Evolutionary conservation across 768 basidiomycete genomes (phyloP), one percentile per base, ranked within the genome.

Genomic region (Porpolomopsis calyptriformis): DNA sequence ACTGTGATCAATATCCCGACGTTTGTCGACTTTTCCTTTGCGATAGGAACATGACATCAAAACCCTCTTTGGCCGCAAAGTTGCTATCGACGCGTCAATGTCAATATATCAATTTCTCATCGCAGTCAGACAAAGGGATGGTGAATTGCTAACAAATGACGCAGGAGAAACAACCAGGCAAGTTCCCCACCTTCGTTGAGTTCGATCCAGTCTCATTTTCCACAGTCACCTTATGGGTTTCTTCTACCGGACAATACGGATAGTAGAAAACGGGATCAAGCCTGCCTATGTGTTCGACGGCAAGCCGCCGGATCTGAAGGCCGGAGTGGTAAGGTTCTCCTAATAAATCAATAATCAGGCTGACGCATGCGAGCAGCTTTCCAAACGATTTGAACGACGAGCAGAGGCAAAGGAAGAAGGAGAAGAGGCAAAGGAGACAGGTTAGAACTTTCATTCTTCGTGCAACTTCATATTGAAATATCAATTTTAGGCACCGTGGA

Each of bases 261-360:
- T 99, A 61, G 93, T 93, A 14, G 96, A 99, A 66, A 94, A 98
- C 53, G 96, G 96, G 3, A 91, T 99, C 60, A 99, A 99, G 58
- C 93, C 94, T 0, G 85, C 85, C 26, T 98, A 98, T 63, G 90
- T 99, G 26, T 99, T 99, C 53, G 96, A 99, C 63, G 96, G 96
- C 18, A 94, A 93, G 63, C 96, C 96, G 2, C 96, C 96, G 38
- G 92, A 97, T 56, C 65, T 99, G 67, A 99, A 99, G 68, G 83
- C 90, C 47, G 90, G 90, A 43, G 92, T 98, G 57, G 94, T 99
- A 57, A 58, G 90, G 82, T 11, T 20, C 19, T 25, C 41, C 7
- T 14, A 24, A 40, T 48, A 23, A 51, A 12, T 25, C 18, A 14
- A 23, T 29, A 9, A 24, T 39, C 5, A 16, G 9, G 43, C 40